Evolutionary conservation across 139 green algal genomes (phyloP), one percentile per base, ranked within the genome.

Genomic region (Astrephomene gubernaculifera): DNA sequence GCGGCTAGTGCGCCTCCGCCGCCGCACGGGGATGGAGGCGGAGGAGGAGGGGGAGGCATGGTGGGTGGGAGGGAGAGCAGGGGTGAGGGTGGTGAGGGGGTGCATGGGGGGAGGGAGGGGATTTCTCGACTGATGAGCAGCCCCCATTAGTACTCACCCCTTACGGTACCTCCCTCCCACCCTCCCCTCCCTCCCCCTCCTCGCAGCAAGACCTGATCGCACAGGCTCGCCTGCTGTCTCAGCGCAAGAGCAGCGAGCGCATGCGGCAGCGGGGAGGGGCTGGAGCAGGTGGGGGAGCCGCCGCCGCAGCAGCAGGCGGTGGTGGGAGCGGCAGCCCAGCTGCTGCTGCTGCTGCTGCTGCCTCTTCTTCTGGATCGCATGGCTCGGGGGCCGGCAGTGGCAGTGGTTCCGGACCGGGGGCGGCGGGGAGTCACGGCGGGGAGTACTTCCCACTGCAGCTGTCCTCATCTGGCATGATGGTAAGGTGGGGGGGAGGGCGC

Each of bases 381-480:
- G 49, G 24, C 29, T 31, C 29, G 9, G 31, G n/a, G 52, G 57
- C 44, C 0, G 60, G 65, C 43, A 41, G 41, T 7, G 43, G 2
- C n/a, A 22, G 25, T 19, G 45, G 45, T 14, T n/a, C 19, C 33
- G 35, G 7, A 2, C 8, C 31, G 41, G 53, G 27, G 45, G 49
- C 73, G 8, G 73, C 52, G 21, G 73, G 19, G 17, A 10, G 44
- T n/a, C 71, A 35, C 1, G 8, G 33, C 41, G 54, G 31, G 19
- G 75, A 73, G 25, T 87, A 89, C 79, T 90, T 92, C 60, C 83
- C 89, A 0, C 39, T 93, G 44, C 81, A 81, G 49, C 81, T 93
- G 45, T 90, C 87, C 78, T 87, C 72, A 2, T 87, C 79, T 0
- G 90, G 90, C 65, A 87, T 90, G 49, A 92, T 92, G 89, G 87